Base-by-base conservation (phyloP, 2,329 filamentous ascomycete species). In the Fusarium lyarnte region DNA sequence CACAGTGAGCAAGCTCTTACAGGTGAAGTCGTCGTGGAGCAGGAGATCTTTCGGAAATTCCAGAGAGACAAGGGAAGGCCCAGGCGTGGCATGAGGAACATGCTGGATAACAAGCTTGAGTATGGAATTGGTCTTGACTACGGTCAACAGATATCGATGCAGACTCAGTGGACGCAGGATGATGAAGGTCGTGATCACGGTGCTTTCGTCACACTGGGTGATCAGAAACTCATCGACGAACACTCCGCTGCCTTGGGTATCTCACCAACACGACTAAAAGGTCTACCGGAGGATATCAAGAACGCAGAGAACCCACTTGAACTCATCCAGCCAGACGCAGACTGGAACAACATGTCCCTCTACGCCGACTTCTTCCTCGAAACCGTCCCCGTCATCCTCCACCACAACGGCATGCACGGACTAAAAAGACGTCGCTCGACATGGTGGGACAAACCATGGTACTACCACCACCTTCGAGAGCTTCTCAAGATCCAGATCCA, bases 371-470 rank as follows among this genome's bases (percentile, higher is more conserved):
- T 62, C 12, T 41, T 42, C 11, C n/a, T 51, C 2, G 36, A 45
- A 0, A 42, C 36, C 0, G 65, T 68, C 1, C 65, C 65, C 0
- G 46, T 21, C 1, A 43, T 68, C 1, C 25, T 68, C 3, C 65
- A 68, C 31, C 63, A 68, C 3, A 67, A 55, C 38, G 53, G 53
- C 6, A 55, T 55, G 53, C 14, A 67, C 9, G 19, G 21, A 1
- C 9, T 35, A 8, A 68, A 68, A 10, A 3, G 11, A 1, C n/a
- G 63, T 1, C 65, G 65, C 0, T 25, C 38, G 1, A 49, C 65
- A 36, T 54, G 47, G 63, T 68, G 65, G 65, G 19, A 68, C 3
- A 38, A 19, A 8, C 65, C 65, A 11, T 68, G 65, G 65, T 67
- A 61, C 7, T 46, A 68, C 21, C 63, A 53, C 0, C 47, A 31